Percentiles rank a stretch among this genome's conserved stretches.
Evolutionary conservation across 371 early-diverging fungal genomes (phyloP).

Genomic region (Rhizopus delemar): DNA sequence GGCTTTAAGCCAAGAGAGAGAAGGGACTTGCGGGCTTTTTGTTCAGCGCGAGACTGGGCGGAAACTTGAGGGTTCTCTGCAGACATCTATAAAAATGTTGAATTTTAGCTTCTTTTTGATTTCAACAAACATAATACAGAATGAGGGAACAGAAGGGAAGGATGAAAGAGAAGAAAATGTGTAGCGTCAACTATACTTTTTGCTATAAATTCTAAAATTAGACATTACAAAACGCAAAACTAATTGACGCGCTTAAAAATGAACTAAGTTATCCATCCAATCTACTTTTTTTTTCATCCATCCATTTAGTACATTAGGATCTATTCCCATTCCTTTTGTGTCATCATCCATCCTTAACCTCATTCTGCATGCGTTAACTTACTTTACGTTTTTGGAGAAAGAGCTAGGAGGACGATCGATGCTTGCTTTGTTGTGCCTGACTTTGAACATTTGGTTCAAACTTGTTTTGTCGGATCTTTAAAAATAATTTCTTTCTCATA

Average conservation of each 20-base stretch:
- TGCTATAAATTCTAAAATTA: neutral
- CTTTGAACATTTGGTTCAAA: neutral
- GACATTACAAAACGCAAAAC: neutral
- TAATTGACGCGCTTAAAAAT: neutral
- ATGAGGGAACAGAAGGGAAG: neutral
- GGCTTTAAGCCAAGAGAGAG: conserved; percentile 89
- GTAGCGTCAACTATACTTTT: neutral
- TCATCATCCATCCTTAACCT: neutral
- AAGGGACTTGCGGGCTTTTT: conserved; percentile 96
- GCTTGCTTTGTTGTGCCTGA: neutral
- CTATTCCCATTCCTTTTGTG: neutral
- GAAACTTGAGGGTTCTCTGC: conserved; percentile 38
- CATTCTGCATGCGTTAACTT: neutral
- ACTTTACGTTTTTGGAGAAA: conserved; percentile 6
- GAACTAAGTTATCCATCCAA: too few relatives aligned
- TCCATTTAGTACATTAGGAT: neutral
- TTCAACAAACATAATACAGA: neutral
- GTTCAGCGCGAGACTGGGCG: conserved; percentile 80
- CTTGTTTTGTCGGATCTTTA: neutral
- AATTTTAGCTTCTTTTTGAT: neutral
- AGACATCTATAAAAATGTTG: conserved; percentile 24
- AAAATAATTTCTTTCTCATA: neutral
- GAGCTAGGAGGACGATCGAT: neutral
- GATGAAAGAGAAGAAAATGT: neutral
- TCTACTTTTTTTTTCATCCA: conserved; percentile 4